Evolutionary conservation across 148 eudicot genomes (phyloP), one percentile per base, ranked within the genome.

Genomic region (Camellia japonica): DNA sequence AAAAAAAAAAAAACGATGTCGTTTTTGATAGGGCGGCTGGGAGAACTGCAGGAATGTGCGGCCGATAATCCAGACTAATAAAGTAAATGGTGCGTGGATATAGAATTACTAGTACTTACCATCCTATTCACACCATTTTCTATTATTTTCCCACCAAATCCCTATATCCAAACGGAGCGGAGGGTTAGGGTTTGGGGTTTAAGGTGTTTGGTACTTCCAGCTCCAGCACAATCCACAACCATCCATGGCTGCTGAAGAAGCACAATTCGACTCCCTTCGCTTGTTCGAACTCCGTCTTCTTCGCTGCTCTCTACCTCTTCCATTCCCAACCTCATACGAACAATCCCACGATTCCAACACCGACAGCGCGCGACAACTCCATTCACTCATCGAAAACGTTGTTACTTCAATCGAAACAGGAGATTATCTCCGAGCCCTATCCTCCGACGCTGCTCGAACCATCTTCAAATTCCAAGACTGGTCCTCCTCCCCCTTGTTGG

Each of bases 281-380:
- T 7, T 16, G 12, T 87, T 75, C 86, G 98, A 95, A 87, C 97
- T 95, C 61, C 96, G 97, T n/a, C 97, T 95, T 79, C 86, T 93
- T 78, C 97, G 94, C 68, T 95, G 98, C 86, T 74, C 96, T 9
- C 60, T 92, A 2, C 93, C 93, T 3, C 55, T 88, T 30, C 83
- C 77, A 7, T 83, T 82, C 6, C 41, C 46, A 12, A 2, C 69
- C 12, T 46, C 63, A 10, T 20, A 58, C 13, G 15, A 82, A 4
- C 76, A n/a, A 14, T 59, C 84, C 69, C 46, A 41, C 1, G 15
- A 73, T 63, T 20, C 10, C 62, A 41, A 71, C 30, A 11, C 44
- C 60, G 11, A 44, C 30, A 11, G 19, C 60, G 12, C 46, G 3
- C 67, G 8, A 41, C 65, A n/a, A 15, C 73, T 5, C 55, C 59